Evolutionary conservation across 1,284 basidiomycete genomes (phyloP), one percentile per base, ranked within the genome.

Genomic region (Puccinia triticina): DNA sequence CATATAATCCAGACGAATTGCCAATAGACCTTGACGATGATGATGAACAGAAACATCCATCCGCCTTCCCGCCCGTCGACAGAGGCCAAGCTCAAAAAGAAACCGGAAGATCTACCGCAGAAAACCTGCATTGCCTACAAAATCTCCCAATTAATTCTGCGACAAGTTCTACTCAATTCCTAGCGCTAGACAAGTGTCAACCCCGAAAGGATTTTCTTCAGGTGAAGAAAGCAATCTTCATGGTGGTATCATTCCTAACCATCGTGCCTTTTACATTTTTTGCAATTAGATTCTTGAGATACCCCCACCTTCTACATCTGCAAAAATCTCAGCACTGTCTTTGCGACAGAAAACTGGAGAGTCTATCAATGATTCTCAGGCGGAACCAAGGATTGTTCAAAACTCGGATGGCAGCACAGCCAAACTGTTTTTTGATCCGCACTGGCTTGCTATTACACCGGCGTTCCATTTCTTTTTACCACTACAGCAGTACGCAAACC

Each of bases 101-200:
- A 34, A 26, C 55, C 16, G 40, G 64, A 67, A 67, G 29, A 40
- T 67, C 64, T 37, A 40, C 50, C 57, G 61, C 66, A 26, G 14
- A 16, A 55, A 67, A 53, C 34, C 11, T 7, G 29, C 1, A 16
- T 18, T 8, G 23, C 57, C 67, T 83, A 50, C 57, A 34, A 43
- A 77, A 83, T 88, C 88, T 5, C 85, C 66, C 82, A 64, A 81
- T 86, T 87, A 12, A 23, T 34, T 21, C 46, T 4, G 21, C 40
- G 64, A 82, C 12, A 64, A 82, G 83, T 59, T 73, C 84, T 46
- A 98, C 96, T 0, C 90, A 89, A 75, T 99, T 99, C 87, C 88
- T 99, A 14, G 95, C 96, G 0, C 89, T 99, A 3, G 95, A 97
- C 88, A 98, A 99, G 87, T 98, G 95, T 85, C 90, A 95, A 0